Evolutionary conservation across 257 asterid species (phyloP).

Genomic region (Cinchona pubescens): DNA sequence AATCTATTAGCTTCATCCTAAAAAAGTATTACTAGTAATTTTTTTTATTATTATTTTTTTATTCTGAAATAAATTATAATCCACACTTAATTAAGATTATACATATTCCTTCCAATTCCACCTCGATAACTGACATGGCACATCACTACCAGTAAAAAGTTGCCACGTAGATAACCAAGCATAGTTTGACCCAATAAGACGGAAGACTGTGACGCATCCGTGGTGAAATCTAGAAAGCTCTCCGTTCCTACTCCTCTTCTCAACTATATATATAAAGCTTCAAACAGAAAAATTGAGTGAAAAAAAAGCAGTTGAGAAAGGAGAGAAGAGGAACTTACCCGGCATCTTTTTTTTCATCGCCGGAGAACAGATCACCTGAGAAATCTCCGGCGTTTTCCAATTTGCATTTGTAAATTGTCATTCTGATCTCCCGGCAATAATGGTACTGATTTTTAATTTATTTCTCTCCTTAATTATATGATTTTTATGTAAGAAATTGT

Average conservation of each 20-base stretch:
- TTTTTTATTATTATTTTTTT: not conserved
- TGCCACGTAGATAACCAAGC: conserved; percentile 31
- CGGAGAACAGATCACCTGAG: conserved; percentile 26
- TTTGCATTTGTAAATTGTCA: conserved; percentile 8
- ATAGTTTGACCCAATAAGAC: conserved; percentile 24
- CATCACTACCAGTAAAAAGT: conserved; percentile 14
- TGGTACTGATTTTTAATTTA: conserved; percentile 29
- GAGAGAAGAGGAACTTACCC: conserved; percentile 3
- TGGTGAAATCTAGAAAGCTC: conserved; percentile 7
- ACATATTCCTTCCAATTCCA: not conserved
- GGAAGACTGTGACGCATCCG: conserved; percentile 14
- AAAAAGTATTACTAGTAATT: not conserved
- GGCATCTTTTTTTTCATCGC: conserved; percentile 3
- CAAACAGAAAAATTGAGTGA: not conserved
- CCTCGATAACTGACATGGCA: not conserved
- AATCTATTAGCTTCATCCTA: too few species aligned
- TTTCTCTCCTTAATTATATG: not conserved
- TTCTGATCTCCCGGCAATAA: conserved; percentile 34
- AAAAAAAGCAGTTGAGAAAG: not conserved
- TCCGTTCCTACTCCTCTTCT: not conserved
- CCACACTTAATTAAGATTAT: not conserved
- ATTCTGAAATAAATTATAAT: not conserved
- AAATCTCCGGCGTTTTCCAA: conserved; percentile 23
- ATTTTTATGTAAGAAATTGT: not conserved
- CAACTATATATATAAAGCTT: not conserved